A percentile compares a stretch with the other conserved stretches of the same genome.
These are phyloP conservation scores for Pisolithus marmoratus DNA, from an alignment of 768 basidiomycete genomes.

Conservation along the genomic window DNA sequence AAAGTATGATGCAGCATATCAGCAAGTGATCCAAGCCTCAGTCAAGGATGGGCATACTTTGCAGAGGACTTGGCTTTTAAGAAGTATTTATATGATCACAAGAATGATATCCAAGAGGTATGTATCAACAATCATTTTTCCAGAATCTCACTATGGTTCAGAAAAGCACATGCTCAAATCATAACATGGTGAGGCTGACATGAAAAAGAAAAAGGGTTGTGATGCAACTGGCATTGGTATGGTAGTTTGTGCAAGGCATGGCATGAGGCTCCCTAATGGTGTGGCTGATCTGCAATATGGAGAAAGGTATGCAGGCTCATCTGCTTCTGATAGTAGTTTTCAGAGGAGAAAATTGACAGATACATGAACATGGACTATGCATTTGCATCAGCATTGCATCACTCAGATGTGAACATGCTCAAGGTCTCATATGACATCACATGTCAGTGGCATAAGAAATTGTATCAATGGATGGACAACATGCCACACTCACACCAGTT, in stretches of 20 bases:
- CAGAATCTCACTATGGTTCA: conserved; percentile 21
- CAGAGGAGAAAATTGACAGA: conserved; percentile 1
- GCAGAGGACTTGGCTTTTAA: conserved; percentile 17
- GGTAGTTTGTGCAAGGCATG: too few species aligned
- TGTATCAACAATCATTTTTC: conserved; percentile 17
- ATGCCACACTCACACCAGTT: neutral
- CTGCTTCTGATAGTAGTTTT: neutral
- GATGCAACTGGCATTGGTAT: conserved; percentile 8
- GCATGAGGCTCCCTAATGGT: conserved; percentile 13
- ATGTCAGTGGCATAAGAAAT: conserved; percentile 9
- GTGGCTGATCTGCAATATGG: conserved; percentile 16
- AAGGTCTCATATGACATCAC: conserved; percentile 13
- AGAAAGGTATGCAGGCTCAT: conserved; percentile 5
- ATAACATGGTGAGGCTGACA: conserved; percentile 5
- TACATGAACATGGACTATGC: conserved; percentile 16
- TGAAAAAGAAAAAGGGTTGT: neutral
- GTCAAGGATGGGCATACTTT: conserved; percentile 21
- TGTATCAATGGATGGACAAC: conserved; percentile 4
- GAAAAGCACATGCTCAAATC: too few species aligned
- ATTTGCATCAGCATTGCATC: neutral
- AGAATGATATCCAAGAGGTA: conserved; percentile 6
- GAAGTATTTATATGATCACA: conserved; percentile 10
- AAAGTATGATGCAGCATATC: too few species aligned
- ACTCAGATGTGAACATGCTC: conserved; percentile 1
- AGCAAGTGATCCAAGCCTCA: conserved; percentile 15